Evolutionary conservation across 495 filamentous ascomycete genomes (phyloP), one percentile per base, ranked within the genome.

Genomic region (Aspergillus wentii): DNA sequence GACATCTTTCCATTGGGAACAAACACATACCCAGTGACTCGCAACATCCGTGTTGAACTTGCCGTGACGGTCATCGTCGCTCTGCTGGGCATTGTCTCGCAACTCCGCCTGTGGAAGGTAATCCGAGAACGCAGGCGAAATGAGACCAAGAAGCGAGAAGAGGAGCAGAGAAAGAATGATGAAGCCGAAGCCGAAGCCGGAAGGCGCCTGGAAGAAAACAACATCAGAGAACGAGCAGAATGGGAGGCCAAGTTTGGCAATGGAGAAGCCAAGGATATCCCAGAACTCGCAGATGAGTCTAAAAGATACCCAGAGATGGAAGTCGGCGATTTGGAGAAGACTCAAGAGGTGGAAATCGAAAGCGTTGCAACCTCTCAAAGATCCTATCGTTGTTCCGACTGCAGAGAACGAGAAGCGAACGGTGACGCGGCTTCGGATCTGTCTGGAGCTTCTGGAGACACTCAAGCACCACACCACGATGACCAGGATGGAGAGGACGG

Each of bases 101-200:
- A 96, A 58, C 62, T 94, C 44, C 83, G 80, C 41, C 64, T 96
- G 7, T 96, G 91, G 91, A 84, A 82, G 35, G 70, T 95, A n/a
- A 76, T 96, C 35, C 82, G 83, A 46, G 76, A 86, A 36, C 72
- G 81, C 32, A 69, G 86, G 14, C 72, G 76, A 13, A 75, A 75
- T 46, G 81, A 76, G 35, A 77, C 76, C 11, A 69, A 64, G 8
- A 69, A 74, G 26, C 61, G 66, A 17, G 62, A 72, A 11, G 71
- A 83, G 40, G 76, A 76, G 17, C 66, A 79, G 40, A 64, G 64
- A 13, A 69, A 72, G 47, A 68, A 78, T 8, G 74, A 88, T n/a
- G 74, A 77, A 48, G 75, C 81, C 29, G 88, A 97, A 44, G 77
- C 78, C 28, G 76, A 78, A 36, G 68, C 78, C 2, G 86, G 83